Percentiles rank a stretch among this genome's conserved stretches.
These are phyloP conservation scores for Apium graveolens DNA, from an alignment of 129 eudicot genomes.

Conservation along the genomic window DNA sequence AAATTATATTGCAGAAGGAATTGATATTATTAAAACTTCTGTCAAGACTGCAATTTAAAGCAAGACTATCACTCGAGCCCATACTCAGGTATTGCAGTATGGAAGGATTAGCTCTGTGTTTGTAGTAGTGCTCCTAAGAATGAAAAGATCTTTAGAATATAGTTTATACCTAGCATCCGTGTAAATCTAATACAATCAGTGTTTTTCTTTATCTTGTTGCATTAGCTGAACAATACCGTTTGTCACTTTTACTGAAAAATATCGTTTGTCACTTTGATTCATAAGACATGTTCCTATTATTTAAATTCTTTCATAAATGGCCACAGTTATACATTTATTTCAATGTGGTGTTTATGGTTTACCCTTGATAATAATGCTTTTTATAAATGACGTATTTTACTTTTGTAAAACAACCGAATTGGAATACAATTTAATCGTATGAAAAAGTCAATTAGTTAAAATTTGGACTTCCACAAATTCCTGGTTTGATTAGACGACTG, in stretches of 20 bases:
- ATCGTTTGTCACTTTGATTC: not conserved
- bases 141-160: not conserved
- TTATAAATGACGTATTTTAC: not conserved
- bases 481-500: not conserved
- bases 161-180: not conserved
- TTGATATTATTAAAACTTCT: constrained; percentile 52
- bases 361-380: not conserved
- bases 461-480: not conserved
- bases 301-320: not conserved
- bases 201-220: not conserved
- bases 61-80: constrained; percentile 72
- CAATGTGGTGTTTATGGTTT: not conserved
- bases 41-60: constrained; percentile 56
- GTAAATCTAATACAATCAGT: not conserved
- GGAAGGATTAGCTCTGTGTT: not conserved
- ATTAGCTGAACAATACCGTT: not conserved
- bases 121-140: not conserved
- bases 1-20: constrained; percentile 69
- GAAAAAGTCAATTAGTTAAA: not conserved
- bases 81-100: constrained; percentile 51
- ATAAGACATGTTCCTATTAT: not conserved
- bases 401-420: not conserved
- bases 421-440: not conserved
- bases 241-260: not conserved
- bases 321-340: not conserved